Base-by-base conservation (phyloP, 352 stramenopile species). In the Pythium apleroticum region DNA sequence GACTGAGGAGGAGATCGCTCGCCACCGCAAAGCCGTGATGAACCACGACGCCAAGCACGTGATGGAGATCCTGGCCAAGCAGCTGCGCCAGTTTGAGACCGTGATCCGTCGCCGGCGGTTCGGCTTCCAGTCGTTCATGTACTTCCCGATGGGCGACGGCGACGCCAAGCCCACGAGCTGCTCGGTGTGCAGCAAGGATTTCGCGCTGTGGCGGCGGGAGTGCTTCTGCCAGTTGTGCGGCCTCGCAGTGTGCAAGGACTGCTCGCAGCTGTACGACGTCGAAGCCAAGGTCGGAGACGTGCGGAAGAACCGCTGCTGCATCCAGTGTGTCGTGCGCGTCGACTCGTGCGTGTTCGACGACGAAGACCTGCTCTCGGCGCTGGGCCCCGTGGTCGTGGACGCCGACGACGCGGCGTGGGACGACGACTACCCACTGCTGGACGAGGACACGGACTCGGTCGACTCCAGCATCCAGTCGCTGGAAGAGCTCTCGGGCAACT, bases 111-210 rank as follows among this genome's bases (percentile, higher is more conserved):
- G 79, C 41, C 73, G 77, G 0, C 73, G 79, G 8, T 81, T 88
- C 59, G 79, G 79, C 9, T 85, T 86, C 57, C 79, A 88, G 71
- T 68, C 73, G 8, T 89, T 86, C 60, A 65, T 88, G 27, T 84
- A 82, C 65, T 84, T 83, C 43, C 73, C 80, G 4, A 73, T 39
- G 27, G n/a, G 14, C 4, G 25, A 17, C 9, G 59, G 45, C 15
- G 46, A 39, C 20, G 67, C 76, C 19, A 62, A 71, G 9, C 19
- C n/a, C 17, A 66, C 46, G 17, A 45, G n/a, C 30, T 89, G 79
- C 49, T 62, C 57, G 17, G 77, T 88, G 33, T 90, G 79, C 65
- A 50, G 39, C 57, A 82, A 83, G 41, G 59, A 24, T 7, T 87
- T 87, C 45, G 62, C 63, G 14, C 60, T 88, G 1, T 69, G 78